phyloP scores from a whole-genome alignment of 345 rosid genomes.

The Pseudoturritis turrita region DNA sequence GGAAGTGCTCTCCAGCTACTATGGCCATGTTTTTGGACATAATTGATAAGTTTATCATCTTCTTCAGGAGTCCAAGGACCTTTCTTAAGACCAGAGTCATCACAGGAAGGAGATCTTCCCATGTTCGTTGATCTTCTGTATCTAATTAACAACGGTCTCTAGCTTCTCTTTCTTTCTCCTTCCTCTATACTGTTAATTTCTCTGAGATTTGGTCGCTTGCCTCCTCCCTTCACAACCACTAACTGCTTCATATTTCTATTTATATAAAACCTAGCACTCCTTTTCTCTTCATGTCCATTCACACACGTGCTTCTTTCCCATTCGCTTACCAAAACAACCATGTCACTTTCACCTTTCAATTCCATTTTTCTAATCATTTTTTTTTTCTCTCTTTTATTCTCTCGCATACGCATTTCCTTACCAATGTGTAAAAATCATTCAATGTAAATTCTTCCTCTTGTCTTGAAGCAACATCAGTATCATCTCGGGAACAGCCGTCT shows the following conservation, averaged over 20 bases:
- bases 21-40: conserved; percentile 67
- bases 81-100: conserved; percentile 72
- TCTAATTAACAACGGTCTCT: conserved; percentile 23
- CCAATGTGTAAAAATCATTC: conserved; percentile 10
- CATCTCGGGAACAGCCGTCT: conserved; percentile 18
- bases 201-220: conserved; percentile 37
- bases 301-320: conserved; percentile 28
- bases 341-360: conserved; percentile 34
- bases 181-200: conserved; percentile 5
- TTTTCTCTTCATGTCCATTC: conserved; percentile 24
- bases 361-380: conserved; percentile 18
- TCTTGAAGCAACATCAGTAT: conserved; percentile 26
- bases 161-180: background rate
- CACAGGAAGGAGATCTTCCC: conserved; percentile 66
- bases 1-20: conserved; percentile 98
- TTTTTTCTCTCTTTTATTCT: conserved; percentile 6
- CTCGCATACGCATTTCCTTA: conserved; percentile 15
- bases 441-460: conserved; percentile 24
- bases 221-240: conserved; percentile 54
- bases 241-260: conserved; percentile 41
- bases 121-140: conserved; percentile 23
- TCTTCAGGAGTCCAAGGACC: conserved; percentile 95
- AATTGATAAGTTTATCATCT: conserved; percentile 60
- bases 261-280: conserved; percentile 43
- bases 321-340: conserved; percentile 32